Percentiles rank a stretch among this genome's conserved stretches.
phyloP scores from a whole-genome alignment of 176 grass and related monocot species.

The Aegilops bicornis region DNA sequence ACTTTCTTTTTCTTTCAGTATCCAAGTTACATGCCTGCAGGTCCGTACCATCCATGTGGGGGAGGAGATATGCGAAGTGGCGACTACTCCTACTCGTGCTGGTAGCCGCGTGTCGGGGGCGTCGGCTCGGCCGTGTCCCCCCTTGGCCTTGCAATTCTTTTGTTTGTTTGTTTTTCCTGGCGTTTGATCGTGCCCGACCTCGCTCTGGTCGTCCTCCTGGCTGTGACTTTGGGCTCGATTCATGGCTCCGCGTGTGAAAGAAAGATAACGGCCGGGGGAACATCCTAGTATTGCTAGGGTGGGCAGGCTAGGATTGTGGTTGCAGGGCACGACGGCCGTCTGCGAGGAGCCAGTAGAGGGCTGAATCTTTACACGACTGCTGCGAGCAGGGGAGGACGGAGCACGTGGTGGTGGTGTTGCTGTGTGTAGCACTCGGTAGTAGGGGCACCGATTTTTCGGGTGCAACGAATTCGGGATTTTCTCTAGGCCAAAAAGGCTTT shows the following conservation, averaged over 20 bases:
- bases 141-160: neutral
- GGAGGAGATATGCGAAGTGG: neutral
- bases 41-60: too few relatives aligned
- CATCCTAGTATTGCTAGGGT: neutral
- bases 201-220: too few relatives aligned
- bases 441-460: neutral
- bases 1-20: neutral
- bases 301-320: neutral
- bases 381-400: neutral
- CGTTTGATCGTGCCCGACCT: too few relatives aligned
- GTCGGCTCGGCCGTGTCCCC: neutral
- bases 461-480: neutral
- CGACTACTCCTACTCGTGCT: neutral
- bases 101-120: neutral
- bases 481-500: neutral
- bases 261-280: conserved; percentile 8
- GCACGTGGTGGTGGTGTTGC: neutral
- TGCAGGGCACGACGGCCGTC: neutral
- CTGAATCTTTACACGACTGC: neutral
- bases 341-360: neutral
- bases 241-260: neutral
- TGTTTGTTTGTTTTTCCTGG: too few relatives aligned
- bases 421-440: too few relatives aligned
- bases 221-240: neutral
- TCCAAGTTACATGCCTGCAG: too few relatives aligned